A percentile compares a stretch with the other conserved stretches of the same genome.
phyloP scores from a whole-genome alignment of 192 early-diverging fungal species.

The Umbelopsis ramanniana region DNA sequence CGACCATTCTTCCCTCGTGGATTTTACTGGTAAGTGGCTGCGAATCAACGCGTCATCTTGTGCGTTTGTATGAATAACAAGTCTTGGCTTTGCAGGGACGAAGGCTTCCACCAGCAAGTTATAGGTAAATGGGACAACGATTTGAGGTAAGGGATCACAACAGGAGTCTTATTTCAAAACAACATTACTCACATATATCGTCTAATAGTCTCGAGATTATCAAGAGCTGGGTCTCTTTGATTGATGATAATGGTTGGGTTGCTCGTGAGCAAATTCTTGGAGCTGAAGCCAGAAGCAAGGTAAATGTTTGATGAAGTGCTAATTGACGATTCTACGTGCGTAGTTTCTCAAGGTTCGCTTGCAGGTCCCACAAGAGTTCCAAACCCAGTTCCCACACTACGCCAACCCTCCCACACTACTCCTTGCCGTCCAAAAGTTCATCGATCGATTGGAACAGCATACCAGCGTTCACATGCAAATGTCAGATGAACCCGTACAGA shows the following conservation, averaged over 20 bases:
- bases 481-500: constrained; percentile 10
- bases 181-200: background rate
- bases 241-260: constrained; percentile 90
- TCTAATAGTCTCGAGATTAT: constrained; percentile 75
- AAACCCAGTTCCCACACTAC: constrained; percentile 89
- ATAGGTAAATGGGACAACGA: constrained; percentile 89
- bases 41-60: background rate
- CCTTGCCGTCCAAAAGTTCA: constrained; percentile 66
- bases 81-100: constrained; percentile 62
- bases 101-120: constrained; percentile 89
- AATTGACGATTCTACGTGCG: background rate
- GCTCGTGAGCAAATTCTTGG: constrained; percentile 94
- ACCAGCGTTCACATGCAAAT: constrained; percentile 20
- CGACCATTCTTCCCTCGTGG: constrained; percentile 95
- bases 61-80: constrained; percentile 1
- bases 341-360: background rate
- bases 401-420: constrained; percentile 92
- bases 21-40: constrained; percentile 74
- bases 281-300: constrained; percentile 88
- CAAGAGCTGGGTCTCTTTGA: constrained; percentile 75
- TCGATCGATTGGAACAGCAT: constrained; percentile 56
- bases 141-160: constrained; percentile 52
- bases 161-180: background rate
- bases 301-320: constrained; percentile 18
- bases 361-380: constrained; percentile 84